phyloP scores from a whole-genome alignment of 1,284 basidiomycete genomes.

The Fomitopsis palustris region DNA sequence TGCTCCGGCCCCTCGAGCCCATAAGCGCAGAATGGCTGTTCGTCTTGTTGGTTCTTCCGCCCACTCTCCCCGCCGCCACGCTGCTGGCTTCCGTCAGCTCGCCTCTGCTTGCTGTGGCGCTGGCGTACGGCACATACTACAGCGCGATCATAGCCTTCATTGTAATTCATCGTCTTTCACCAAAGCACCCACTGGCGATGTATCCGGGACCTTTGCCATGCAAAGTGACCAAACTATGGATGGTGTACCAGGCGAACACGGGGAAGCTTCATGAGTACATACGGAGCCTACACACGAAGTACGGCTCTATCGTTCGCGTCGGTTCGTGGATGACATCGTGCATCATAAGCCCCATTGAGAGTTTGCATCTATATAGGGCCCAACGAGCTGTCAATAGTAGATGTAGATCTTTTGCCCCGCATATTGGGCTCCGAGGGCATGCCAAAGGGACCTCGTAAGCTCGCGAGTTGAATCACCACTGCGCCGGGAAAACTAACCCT shows the following conservation, averaged over 20 bases:
- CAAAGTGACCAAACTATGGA: constrained; percentile 23
- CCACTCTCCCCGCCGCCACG: constrained; percentile 3
- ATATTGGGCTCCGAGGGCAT: constrained; percentile 20
- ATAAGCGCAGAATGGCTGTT: constrained; percentile 2
- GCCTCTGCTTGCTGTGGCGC: background rate
- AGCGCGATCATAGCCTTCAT: constrained; percentile 14
- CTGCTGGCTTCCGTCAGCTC: background rate
- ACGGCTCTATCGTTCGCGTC: constrained; percentile 29
- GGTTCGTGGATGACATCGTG: constrained; percentile 13
- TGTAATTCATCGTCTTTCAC: constrained; percentile 27
- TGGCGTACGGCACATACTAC: constrained; percentile 7
- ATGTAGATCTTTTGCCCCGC: constrained; percentile 12
- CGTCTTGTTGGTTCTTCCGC: constrained; percentile 8
- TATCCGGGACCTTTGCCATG: constrained; percentile 26
- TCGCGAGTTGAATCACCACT: background rate
- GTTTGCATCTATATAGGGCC: constrained; percentile 18
- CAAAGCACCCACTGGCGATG: constrained; percentile 26
- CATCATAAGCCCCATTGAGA: background rate
- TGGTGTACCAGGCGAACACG: constrained; percentile 14
- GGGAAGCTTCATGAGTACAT: constrained; percentile 25
- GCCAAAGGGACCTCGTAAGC: constrained; percentile 16
- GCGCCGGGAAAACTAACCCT: no score
- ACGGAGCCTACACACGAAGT: constrained; percentile 21
- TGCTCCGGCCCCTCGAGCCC: constrained; percentile 18
- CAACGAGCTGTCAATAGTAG: constrained; percentile 26